Base-by-base conservation (phyloP, 2,329 filamentous ascomycete species). In the Hypocrella siamensis region DNA sequence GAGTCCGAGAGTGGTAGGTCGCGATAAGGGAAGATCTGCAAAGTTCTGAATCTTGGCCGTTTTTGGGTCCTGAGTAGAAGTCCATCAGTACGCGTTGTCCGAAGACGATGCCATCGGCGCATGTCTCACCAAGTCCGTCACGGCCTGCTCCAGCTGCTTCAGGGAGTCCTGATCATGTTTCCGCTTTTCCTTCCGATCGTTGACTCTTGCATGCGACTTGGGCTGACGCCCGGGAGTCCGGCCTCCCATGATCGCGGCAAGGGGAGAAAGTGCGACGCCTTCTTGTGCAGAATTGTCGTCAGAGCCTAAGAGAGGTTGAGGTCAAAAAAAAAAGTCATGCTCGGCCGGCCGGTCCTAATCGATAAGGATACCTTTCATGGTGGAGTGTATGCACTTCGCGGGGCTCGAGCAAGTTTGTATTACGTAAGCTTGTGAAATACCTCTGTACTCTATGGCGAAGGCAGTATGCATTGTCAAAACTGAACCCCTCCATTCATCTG, bases 11-110 rank as follows among this genome's bases (percentile, higher is more conserved):
- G 71, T 62, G 3, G 90, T 96, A 12, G 82, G 69, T 41, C 77
- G 68, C 32, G 85, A 96, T 34, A 98, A 68, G 12, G 90, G 90
- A 1, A 98, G 68, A 35, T 93, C 75, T 44, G 75, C 65, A 53
- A 98, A 98, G 40, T 70, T 69, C 40, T 74, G 76, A 44, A 68
- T 62, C 12, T 70, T 57, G 40, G 62, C 50, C 7, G 62, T 57
- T 40, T 77, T 78, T 31, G 62, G 56, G 38, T 83, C 77, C 71
- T 78, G 17, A 14, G 12, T 24, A 8, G 12, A 12, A 24, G 12
- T 9, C 21, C 21, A 4, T 31, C 19, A 34, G 31, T 26, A 19
- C 19, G 22, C 21, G 12, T 9, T 24, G 21, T 12, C 21, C 21
- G 12, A 3, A 22, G 8, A 8, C 12, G 21, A 22, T 22, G 21